These are phyloP conservation scores for Wallacemonas sp. DNA, from an alignment of 208 protist genomes.

Conservation along the genomic window DNA sequence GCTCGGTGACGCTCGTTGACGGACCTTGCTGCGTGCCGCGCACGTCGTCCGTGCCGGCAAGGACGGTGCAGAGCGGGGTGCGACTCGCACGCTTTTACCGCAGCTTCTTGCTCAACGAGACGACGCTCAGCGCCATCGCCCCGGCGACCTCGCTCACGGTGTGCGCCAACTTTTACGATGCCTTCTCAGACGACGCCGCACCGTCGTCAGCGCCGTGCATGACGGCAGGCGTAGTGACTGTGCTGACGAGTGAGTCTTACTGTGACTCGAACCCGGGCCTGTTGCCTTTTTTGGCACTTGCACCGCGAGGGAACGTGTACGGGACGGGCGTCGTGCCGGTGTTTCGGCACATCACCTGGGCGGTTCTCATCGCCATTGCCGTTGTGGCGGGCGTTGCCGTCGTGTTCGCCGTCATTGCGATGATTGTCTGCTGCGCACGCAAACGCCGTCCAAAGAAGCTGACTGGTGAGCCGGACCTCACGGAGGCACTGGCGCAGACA, in stretches of 20 bases:
- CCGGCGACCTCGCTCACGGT: background rate
- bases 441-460: background rate
- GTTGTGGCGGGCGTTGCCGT: constrained; percentile 12
- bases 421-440: constrained; percentile 5
- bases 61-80: background rate
- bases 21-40: constrained; percentile 1
- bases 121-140: background rate
- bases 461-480: background rate
- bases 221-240: constrained; percentile 9
- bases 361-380: constrained; percentile 10
- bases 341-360: background rate
- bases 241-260: background rate
- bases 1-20: background rate
- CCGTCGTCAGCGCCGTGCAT: background rate
- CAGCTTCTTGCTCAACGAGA: constrained; percentile 18
- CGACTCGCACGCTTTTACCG: constrained; percentile 1
- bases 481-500: background rate
- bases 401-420: background rate
- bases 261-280: constrained; percentile 3
- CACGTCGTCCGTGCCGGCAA: background rate
- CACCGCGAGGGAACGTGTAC: constrained; percentile 10
- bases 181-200: background rate
- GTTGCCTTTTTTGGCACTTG: constrained; percentile 4
- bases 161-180: background rate
- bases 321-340: background rate